phyloP scores from a whole-genome alignment of 2,329 filamentous ascomycete genomes.

The Alternaria angustiovoidea region DNA sequence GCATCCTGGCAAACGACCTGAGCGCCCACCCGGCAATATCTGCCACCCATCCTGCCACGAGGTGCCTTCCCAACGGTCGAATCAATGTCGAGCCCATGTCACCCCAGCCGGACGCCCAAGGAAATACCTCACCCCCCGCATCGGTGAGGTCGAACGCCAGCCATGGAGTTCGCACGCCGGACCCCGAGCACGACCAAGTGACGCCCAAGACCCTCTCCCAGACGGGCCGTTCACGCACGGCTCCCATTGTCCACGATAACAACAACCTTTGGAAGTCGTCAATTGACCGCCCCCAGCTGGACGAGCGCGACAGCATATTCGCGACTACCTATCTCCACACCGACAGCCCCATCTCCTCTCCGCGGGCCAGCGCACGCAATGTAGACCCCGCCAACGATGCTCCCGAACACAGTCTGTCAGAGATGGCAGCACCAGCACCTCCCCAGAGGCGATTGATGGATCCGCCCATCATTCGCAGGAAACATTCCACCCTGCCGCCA shows the following conservation, averaged over 20 bases:
- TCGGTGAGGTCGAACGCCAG: constrained; percentile 50
- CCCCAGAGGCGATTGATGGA: constrained; percentile 45
- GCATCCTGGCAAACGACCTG: constrained; percentile 29
- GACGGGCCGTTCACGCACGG: constrained; percentile 51
- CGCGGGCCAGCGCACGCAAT: constrained; percentile 41
- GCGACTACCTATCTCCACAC: constrained; percentile 67
- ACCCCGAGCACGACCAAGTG: constrained; percentile 26
- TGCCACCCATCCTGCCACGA: constrained; percentile 47
- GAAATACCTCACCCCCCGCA: constrained; percentile 52
- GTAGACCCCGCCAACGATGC: constrained; percentile 37
- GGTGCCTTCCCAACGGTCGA: constrained; percentile 39
- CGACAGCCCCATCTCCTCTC: constrained; percentile 56
- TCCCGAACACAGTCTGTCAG: constrained; percentile 32
- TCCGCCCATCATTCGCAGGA: constrained; percentile 41
- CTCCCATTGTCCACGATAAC: constrained; percentile 43
- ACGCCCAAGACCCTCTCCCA: constrained; percentile 48
- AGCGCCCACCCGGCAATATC: constrained; percentile 40
- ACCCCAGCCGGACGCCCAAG: constrained; percentile 47
- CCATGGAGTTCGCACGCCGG: constrained; percentile 31
- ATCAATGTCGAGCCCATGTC: constrained; percentile 57
- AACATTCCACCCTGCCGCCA: constrained; percentile 35
- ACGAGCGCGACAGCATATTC: constrained; percentile 70
- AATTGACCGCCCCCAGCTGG: constrained; percentile 61
- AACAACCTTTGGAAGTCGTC: constrained; percentile 45
- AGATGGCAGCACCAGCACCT: constrained; percentile 42